Evolutionary conservation across 345 rosid genomes (phyloP).

Genomic region (Citrus medica): DNA sequence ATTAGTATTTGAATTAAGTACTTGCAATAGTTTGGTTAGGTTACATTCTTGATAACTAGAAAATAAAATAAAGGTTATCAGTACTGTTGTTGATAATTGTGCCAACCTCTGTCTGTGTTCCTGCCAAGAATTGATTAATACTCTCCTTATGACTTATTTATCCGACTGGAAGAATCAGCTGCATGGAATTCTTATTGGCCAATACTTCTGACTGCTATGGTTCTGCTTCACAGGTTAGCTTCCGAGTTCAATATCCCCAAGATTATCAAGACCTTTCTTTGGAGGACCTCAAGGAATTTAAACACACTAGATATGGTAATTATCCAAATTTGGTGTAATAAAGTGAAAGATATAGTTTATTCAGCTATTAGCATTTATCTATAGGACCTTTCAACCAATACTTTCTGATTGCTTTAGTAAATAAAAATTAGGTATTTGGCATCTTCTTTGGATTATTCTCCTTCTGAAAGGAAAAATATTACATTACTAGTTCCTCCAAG

Average conservation of each 20-base stretch:
- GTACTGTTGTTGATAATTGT: not conserved
- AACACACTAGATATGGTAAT: conserved; percentile 97
- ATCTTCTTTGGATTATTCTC: not conserved
- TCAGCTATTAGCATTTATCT: not conserved
- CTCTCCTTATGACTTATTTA: not conserved
- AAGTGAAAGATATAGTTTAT: not conserved
- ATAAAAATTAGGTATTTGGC: conserved; percentile 4
- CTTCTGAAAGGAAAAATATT: not conserved
- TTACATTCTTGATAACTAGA: not conserved
- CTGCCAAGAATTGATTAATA: conserved; percentile 4
- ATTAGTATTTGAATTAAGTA: not conserved
- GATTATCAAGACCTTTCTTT: conserved; percentile 84
- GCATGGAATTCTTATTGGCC: not conserved
- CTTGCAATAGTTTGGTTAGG: not conserved
- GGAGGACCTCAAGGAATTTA: conserved; percentile 97
- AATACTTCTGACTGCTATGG: conserved; percentile 1
- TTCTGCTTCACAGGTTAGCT: conserved; percentile 68
- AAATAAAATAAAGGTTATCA: not conserved
- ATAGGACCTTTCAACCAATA: not conserved
- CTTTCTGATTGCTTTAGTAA: conserved; percentile 3
- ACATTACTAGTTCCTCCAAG: conserved; percentile 2
- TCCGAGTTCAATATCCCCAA: conserved; percentile 87
- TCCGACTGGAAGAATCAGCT: not conserved
- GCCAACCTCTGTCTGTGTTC: not conserved
- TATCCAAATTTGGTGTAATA: conserved; percentile 4